A percentile compares a stretch with the other conserved stretches of the same genome.
These are phyloP conservation scores for Boletus sp. DNA, from an alignment of 1,284 basidiomycete species.

Conservation along the genomic window DNA sequence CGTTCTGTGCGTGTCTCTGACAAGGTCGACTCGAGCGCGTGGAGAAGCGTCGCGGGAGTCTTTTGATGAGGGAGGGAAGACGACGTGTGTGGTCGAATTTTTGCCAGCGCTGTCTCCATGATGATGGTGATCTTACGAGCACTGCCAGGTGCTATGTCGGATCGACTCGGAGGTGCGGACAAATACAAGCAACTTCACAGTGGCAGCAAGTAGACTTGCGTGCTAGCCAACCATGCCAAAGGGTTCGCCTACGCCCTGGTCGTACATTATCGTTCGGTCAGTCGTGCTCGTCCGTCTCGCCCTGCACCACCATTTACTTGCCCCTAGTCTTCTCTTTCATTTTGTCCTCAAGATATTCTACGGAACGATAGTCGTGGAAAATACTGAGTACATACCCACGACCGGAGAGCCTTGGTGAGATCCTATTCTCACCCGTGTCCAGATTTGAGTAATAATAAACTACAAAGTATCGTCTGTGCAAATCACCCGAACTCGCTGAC, in stretches of 20 bases:
- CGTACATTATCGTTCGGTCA: conserved; percentile 64
- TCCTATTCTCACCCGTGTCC: conserved; percentile 27
- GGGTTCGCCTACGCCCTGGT: conserved; percentile 59
- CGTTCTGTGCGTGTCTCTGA: conserved; percentile 69
- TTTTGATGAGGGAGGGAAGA: conserved; percentile 86
- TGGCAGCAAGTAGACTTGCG: background rate
- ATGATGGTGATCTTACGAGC: too few species aligned
- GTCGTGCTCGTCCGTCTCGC: conserved; percentile 1
- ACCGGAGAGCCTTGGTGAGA: conserved; percentile 70
- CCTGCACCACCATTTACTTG: conserved; percentile 1
- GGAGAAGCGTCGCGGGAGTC: conserved; percentile 83
- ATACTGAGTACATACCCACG: conserved; percentile 62
- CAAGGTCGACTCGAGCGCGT: conserved; percentile 87
- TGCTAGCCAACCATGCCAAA: conserved; percentile 31
- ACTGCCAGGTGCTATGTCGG: too few species aligned
- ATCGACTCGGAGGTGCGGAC: too few species aligned
- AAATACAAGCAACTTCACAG: too few species aligned
- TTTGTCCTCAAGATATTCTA: conserved; percentile 86
- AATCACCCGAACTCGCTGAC: conserved; percentile 85
- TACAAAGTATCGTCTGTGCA: conserved; percentile 65
- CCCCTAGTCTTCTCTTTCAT: conserved; percentile 58
- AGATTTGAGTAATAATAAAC: background rate
- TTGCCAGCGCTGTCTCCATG: conserved; percentile 67
- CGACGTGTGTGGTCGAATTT: conserved; percentile 84
- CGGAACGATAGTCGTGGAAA: conserved; percentile 83